Base-by-base conservation (phyloP, 176 grass and related monocot genomes). In the Areca catechu region DNA sequence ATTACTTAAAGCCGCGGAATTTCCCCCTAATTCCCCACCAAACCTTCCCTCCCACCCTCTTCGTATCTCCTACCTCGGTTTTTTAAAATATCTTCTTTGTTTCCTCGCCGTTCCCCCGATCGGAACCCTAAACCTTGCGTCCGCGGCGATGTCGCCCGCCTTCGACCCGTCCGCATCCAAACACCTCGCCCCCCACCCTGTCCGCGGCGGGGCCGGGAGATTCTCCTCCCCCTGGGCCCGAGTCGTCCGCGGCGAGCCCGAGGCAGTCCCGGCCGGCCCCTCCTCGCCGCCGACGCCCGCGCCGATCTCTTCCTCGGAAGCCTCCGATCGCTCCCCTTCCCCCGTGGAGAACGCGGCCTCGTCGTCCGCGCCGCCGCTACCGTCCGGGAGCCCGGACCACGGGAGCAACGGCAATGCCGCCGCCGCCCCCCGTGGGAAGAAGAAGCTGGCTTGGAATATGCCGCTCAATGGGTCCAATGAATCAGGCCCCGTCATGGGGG, bases 381-480 rank as follows among this genome's bases (percentile, higher is more conserved):
- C 43, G 50, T 51, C 19, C 24, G 64, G 28, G 20, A 60, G 25
- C 12, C 62, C 49, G 24, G 70, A 71, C 9, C 60, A 30, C 37
- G 6, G 24, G 61, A 80, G 65, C 72, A 55, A 71, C 18, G 56
- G 66, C 76, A 83, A 86, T 82, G 89, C 69, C 49, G 78, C 53
- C 16, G 54, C 23, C 10, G 53, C 57, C 10, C 47, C 16, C 58
- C 48, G 72, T 53, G 71, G 50, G 50, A 71, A 70, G 50, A 71
- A 70, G 60, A 89, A 82, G 78, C 67, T 71, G 23, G 79, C 62
- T 60, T 89, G 85, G 90, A 86, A 65, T 50, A 57, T 80, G 57
- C 71, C 66, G 24, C 54, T 74, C 47, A 14, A 37, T 17, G 60
- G 25, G 5, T 22, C 58, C 1, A 65, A 56, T 3, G 60, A 48